Conservation (phyloP, 2,329 filamentous ascomycete genomes). For the Westerdykella sp. region DNA sequence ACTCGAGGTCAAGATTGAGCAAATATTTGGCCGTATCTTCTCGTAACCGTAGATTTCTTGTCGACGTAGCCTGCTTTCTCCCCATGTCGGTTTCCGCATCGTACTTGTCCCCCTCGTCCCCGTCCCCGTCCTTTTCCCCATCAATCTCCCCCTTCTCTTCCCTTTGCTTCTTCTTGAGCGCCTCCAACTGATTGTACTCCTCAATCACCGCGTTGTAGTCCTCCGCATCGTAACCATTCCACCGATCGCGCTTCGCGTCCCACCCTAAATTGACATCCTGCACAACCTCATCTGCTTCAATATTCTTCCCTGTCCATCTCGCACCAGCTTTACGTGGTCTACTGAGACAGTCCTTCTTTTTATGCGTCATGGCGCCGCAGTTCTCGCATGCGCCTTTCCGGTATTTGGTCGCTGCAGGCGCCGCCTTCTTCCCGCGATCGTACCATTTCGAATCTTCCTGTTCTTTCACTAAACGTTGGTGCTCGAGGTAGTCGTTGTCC, state of each 20-base stretch:
- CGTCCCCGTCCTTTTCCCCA: constrained; percentile 41
- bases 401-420: constrained; percentile 89
- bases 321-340: constrained; percentile 84
- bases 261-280: constrained; percentile 84
- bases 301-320: constrained; percentile 86
- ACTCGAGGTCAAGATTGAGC: constrained; percentile 89
- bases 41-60: constrained; percentile 80
- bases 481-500: constrained; percentile 83
- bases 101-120: constrained; percentile 60
- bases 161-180: constrained; percentile 53
- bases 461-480: constrained; percentile 76
- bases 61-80: constrained; percentile 82
- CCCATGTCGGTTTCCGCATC: constrained; percentile 97
- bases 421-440: constrained; percentile 76
- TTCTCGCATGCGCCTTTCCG: constrained; percentile 98
- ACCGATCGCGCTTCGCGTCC: constrained; percentile 95
- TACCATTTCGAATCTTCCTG: constrained; percentile 80
- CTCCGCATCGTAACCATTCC: constrained; percentile 92
- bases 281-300: constrained; percentile 83
- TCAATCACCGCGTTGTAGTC: constrained; percentile 85
- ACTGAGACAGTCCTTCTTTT: constrained; percentile 86
- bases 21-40: constrained; percentile 98
- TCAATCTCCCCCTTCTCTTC: constrained; percentile 35
- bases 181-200: constrained; percentile 81
- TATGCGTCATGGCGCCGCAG: constrained; percentile 95